Conservation (phyloP, 192 early-diverging fungal species). For the Phycomyces blakesleeanus region DNA sequence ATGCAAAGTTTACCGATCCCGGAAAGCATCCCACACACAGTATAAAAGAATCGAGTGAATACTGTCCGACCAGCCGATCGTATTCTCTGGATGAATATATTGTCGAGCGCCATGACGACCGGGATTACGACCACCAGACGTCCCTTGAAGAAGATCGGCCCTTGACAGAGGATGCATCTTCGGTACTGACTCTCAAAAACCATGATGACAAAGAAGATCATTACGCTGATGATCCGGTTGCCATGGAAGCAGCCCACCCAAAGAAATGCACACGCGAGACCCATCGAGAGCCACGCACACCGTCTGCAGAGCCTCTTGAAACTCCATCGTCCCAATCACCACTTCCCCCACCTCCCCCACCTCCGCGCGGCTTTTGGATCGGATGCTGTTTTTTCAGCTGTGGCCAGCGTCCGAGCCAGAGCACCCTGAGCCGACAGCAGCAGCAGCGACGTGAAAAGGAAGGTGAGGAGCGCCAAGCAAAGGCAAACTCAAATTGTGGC, state of each 20-base stretch:
- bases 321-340: neutral
- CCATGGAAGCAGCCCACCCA: neutral
- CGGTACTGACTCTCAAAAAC: neutral
- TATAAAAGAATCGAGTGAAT: neutral
- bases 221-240: neutral
- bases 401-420: constrained; percentile 2
- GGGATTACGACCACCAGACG: neutral
- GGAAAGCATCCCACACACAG: constrained; percentile 8
- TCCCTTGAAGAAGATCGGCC: neutral
- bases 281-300: neutral
- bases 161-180: neutral
- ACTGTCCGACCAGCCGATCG: neutral
- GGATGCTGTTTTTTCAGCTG: constrained; percentile 26
- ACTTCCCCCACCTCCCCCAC: neutral
- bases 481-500: constrained; percentile 14
- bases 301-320: neutral
- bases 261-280: neutral
- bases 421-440: neutral
- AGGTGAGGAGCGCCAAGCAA: neutral
- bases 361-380: constrained; percentile 16
- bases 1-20: constrained; percentile 13
- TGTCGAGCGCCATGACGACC: neutral
- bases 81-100: constrained; percentile 3
- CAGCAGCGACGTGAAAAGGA: constrained; percentile 8
- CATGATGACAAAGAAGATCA: neutral